Evolutionary conservation across 1,284 basidiomycete genomes (phyloP).

Genomic region (Bjerkandera adusta): DNA sequence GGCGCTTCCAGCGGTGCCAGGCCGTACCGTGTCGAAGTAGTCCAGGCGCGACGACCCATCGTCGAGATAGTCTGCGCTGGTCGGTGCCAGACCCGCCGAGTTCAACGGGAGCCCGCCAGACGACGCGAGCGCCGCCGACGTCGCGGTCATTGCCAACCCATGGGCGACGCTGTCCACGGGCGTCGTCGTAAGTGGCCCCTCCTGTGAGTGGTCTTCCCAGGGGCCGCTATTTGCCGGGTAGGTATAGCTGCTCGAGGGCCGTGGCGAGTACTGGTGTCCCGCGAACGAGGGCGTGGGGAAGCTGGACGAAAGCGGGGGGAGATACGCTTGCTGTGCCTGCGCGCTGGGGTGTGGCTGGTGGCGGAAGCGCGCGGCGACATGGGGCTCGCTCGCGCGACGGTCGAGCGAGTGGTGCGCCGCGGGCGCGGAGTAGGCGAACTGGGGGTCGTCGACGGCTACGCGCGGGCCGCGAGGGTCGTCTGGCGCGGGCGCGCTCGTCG

Average conservation of each 20-base stretch:
- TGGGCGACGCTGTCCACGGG: slow-evolving; percentile 5
- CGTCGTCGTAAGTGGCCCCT: slow-evolving; percentile 4
- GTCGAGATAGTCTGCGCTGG: too few relatives aligned
- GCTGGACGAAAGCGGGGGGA: neutral
- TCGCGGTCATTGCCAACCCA: slow-evolving; percentile 8
- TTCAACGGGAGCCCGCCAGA: too few relatives aligned
- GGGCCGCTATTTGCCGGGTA: neutral
- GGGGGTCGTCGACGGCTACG: slow-evolving; percentile 2
- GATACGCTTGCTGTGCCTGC: too few relatives aligned
- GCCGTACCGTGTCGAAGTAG: slow-evolving; percentile 2
- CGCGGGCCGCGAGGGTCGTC: slow-evolving; percentile 5
- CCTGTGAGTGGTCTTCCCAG: neutral
- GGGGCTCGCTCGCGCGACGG: neutral
- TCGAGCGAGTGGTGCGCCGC: slow-evolving; percentile 2
- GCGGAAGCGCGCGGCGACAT: neutral
- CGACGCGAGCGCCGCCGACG: slow-evolving; percentile 4
- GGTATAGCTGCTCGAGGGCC: slow-evolving; percentile 3
- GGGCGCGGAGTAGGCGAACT: slow-evolving; percentile 1
- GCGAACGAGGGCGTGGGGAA: neutral
- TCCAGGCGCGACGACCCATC: slow-evolving; percentile 6
- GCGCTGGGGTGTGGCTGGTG: neutral
- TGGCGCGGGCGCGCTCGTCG: slow-evolving; percentile 7
- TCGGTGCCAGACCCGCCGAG: too few relatives aligned
- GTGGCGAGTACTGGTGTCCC: slow-evolving; percentile 2
- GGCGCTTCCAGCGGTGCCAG: slow-evolving; percentile 4